These are phyloP conservation scores for Albophoma yamanashiensis DNA, from an alignment of 2,329 filamentous ascomycete genomes.

Conservation along the genomic window DNA sequence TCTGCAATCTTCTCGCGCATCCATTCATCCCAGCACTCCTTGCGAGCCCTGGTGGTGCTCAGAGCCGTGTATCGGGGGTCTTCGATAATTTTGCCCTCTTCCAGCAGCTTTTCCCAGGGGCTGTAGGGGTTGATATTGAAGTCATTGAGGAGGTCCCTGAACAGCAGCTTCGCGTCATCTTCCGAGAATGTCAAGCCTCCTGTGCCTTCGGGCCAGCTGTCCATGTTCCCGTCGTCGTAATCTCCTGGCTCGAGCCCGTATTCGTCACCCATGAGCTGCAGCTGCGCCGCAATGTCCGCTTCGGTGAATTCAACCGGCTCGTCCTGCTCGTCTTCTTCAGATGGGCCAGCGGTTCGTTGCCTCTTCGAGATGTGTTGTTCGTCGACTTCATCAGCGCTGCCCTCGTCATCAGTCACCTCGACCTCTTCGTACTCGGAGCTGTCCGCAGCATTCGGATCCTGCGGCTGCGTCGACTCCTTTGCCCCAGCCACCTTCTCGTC, in stretches of 20 bases:
- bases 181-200: conserved; percentile 62
- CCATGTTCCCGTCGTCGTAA: conserved; percentile 54
- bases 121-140: conserved; percentile 75
- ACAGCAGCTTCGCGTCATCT: conserved; percentile 66
- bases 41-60: conserved; percentile 67
- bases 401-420: conserved; percentile 44
- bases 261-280: conserved; percentile 81
- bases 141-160: conserved; percentile 80
- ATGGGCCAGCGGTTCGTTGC: conserved; percentile 39
- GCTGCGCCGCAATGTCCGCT: conserved; percentile 86
- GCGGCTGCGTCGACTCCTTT: conserved; percentile 8
- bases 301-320: conserved; percentile 73
- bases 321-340: conserved; percentile 38
- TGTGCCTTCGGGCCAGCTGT: conserved; percentile 58
- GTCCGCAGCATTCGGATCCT: conserved; percentile 31
- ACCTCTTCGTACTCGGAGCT: conserved; percentile 70
- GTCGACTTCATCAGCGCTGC: conserved; percentile 26
- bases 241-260: conserved; percentile 70
- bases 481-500: neutral
- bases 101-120: conserved; percentile 82
- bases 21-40: conserved; percentile 80
- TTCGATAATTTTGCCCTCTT: conserved; percentile 71
- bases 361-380: conserved; percentile 48
- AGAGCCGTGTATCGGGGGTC: conserved; percentile 82
- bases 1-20: conserved; percentile 62